Evolutionary conservation across 2,329 filamentous ascomycete species (phyloP), one percentile per base, ranked within the genome.

Genomic region (Exophiala oligosperma): DNA sequence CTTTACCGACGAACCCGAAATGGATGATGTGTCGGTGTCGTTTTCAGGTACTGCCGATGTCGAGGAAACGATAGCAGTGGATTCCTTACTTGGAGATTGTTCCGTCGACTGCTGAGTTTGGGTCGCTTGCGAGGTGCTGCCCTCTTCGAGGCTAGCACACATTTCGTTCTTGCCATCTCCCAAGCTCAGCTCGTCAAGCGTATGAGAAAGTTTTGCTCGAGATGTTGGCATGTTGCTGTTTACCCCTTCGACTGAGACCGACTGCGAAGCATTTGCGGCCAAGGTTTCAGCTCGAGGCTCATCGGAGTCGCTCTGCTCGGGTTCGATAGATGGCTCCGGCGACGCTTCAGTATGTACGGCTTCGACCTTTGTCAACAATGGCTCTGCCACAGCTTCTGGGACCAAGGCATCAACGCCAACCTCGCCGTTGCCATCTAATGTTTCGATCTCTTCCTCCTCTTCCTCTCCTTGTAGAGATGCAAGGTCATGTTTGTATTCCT

Each of bases 401-500:
- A 41, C 51, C 23, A 52, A 46, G 7, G 55, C 50, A 11, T 64
- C 60, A 3, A 62, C 35, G 3, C 65, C 62, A 37, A 51, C 55
- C 41, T 38, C 54, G 26, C 64, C 60, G 29, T 68, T 66, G 21
- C 56, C 60, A 43, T 66, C 64, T 32, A 56, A 43, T 38, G 67
- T 64, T 17, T 67, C 60, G 3, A 67, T 50, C 2, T 58, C 59
- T 11, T 87, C 83, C 55, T 84, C 83, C 14, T 83, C 83, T 55
- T 84, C 83, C 14, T 83, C 77, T 9, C 84, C 81, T 37, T 80
- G 76, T 17, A 81, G 78, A 41, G 81, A 78, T 64, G 95, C 91
- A 56, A 90, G 87, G 55, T 96, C 90, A 70, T 93, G 91, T 77
- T 90, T 91, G 56, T 93, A 92, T 71, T 99, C 92, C 67, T 97